A percentile compares a stretch with the other conserved stretches of the same genome.
Evolutionary conservation across 371 early-diverging fungal species (phyloP).

Genomic region (Apophysomyces trapeziformis): DNA sequence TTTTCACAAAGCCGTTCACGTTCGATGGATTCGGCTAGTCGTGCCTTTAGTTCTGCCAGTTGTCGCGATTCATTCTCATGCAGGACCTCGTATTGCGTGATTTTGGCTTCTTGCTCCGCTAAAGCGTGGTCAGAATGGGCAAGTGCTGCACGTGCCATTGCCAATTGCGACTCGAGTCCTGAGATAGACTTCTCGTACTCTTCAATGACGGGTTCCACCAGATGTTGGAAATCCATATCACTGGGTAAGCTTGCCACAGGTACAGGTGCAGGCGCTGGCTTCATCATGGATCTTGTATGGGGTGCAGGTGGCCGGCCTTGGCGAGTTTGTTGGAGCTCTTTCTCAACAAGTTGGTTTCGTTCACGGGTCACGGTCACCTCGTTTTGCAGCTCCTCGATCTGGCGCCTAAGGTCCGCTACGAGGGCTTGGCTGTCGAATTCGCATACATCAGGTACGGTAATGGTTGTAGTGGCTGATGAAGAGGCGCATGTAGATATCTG

Average conservation of each 20-base stretch:
- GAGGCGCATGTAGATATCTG: slow-evolving; percentile 19
- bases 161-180: slow-evolving; percentile 60
- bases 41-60: slow-evolving; percentile 30
- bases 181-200: slow-evolving; percentile 69
- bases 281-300: background rate
- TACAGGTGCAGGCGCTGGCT: background rate
- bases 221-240: slow-evolving; percentile 53
- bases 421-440: slow-evolving; percentile 18
- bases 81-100: slow-evolving; percentile 32
- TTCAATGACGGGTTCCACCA: slow-evolving; percentile 71
- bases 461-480: slow-evolving; percentile 31
- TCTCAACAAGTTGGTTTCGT: slow-evolving; percentile 25
- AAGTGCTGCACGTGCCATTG: slow-evolving; percentile 57
- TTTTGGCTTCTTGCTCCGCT: slow-evolving; percentile 51
- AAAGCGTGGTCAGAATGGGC: slow-evolving; percentile 52
- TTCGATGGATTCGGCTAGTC: slow-evolving; percentile 26
- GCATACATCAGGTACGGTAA: slow-evolving; percentile 22
- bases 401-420: slow-evolving; percentile 24
- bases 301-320: background rate
- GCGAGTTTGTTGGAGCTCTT: slow-evolving; percentile 18
- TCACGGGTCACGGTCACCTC: slow-evolving; percentile 24
- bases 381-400: slow-evolving; percentile 27
- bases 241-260: background rate
- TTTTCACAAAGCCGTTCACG: slow-evolving; percentile 43
- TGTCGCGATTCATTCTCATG: slow-evolving; percentile 23